phyloP scores from a whole-genome alignment of 2,329 filamentous ascomycete genomes.

The Phialophora tarda region DNA sequence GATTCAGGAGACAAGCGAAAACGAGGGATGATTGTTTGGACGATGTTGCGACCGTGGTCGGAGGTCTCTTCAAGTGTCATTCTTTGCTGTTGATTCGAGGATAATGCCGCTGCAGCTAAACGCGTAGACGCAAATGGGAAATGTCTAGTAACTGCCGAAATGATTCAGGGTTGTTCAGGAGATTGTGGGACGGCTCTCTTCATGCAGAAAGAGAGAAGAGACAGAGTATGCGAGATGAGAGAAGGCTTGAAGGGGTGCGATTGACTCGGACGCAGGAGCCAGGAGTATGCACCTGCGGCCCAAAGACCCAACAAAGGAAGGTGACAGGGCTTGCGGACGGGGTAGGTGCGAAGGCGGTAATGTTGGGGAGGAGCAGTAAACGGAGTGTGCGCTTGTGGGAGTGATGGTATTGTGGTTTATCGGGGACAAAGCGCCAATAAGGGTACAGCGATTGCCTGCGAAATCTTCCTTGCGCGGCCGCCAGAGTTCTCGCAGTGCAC shows the following conservation, averaged over 20 bases:
- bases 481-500: slow-evolving; percentile 1
- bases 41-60: neutral
- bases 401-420: slow-evolving; percentile 1
- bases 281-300: slow-evolving; percentile 5
- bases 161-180: slow-evolving; percentile 8
- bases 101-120: neutral
- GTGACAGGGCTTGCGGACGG: slow-evolving; percentile 5
- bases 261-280: slow-evolving; percentile 12
- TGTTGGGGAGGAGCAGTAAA: neutral
- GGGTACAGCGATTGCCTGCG: neutral
- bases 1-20: neutral
- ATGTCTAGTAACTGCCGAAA: neutral
- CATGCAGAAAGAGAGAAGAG: neutral
- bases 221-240: neutral
- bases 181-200: neutral
- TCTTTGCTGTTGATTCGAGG: neutral
- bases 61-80: neutral
- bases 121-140: neutral
- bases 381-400: neutral
- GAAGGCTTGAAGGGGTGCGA: neutral
- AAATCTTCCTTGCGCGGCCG: slow-evolving; percentile 1
- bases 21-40: neutral
- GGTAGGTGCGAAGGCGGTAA: neutral
- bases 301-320: slow-evolving; percentile 11
- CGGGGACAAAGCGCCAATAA: slow-evolving; percentile 14